Base-by-base conservation (phyloP, 768 basidiomycete species). In the Lanmaoa rubissima region DNA sequence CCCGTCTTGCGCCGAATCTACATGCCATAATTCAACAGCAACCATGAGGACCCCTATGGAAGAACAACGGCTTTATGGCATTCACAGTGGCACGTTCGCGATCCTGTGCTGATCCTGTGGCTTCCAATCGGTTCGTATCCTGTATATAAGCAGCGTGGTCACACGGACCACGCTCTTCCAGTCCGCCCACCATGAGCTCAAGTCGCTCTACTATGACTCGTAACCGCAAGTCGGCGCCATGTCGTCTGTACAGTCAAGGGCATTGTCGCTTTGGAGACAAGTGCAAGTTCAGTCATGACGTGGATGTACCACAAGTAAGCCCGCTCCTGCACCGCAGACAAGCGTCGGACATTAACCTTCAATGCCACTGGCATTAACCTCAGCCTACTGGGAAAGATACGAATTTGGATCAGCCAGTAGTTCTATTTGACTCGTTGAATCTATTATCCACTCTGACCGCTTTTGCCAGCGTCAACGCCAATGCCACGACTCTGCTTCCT, bases 191-290 rank as follows among this genome's bases (percentile, higher is more conserved):
- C 26, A 67, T 66, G 65, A 57, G 26, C 24, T 24, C 48, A 1
- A 28, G 26, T 9, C 47, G 21, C 31, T 7, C 53, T 4, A 4
- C 32, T 17, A 26, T 13, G 3, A 11, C 17, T 34, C 53, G 48
- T 13, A 47, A 41, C 36, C 54, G 40, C 43, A 64, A 54, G 47
- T 19, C 55, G n/a, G 5, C 1, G 21, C 59, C 64, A 3, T 71
- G 70, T 19, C 70, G 65, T 26, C 16, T 48, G 6, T 48, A 71
- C 35, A 34, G 11, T 43, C 64, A 66, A 54, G 72, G 72, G 0
- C 14, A 48, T 17, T 71, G 70, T 63, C 72, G 61, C 34, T 71
- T 45, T 38, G 70, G 70, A 24, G 54, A 59, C 42, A 60, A 49
- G 40, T 71, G 70, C 59, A 66, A 19, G 58, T 69, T 54, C n/a